Evolutionary conservation across 1,284 basidiomycete genomes (phyloP).

Genomic region (Trichosporon coremiiforme): DNA sequence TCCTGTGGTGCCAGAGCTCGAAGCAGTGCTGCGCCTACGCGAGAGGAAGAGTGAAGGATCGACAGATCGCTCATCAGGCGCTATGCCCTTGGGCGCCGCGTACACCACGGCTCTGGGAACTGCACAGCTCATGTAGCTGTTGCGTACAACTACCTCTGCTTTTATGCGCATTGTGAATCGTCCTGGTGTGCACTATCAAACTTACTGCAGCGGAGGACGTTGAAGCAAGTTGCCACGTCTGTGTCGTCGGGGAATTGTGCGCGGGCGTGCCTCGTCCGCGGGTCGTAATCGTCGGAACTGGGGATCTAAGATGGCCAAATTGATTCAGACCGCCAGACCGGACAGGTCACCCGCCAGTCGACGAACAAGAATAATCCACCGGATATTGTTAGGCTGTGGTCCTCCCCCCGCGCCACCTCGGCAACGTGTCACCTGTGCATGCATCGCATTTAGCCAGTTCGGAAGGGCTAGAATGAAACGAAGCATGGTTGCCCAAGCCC

Average conservation of each 20-base stretch:
- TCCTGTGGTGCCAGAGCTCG: not conserved
- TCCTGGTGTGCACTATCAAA: not conserved
- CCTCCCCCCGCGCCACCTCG: not conserved
- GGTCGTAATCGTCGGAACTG: not conserved
- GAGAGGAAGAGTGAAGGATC: not conserved
- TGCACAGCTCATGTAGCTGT: not conserved
- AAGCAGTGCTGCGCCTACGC: not conserved
- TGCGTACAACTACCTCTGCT: no score
- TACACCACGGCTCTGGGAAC: not conserved
- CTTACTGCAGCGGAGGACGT: not conserved
- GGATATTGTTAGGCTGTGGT: not conserved
- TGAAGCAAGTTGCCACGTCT: not conserved
- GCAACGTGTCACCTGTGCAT: no score
- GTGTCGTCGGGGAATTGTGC: not conserved
- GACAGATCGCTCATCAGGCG: not conserved
- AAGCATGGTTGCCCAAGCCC: not conserved
- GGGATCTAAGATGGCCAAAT: not conserved
- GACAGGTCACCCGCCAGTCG: not conserved
- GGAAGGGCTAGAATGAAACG: not conserved
- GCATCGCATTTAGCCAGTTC: not conserved
- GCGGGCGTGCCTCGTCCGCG: not conserved
- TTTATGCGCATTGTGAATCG: not conserved
- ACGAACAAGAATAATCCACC: not conserved
- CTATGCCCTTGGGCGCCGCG: not conserved
- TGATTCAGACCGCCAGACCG: not conserved